Evolutionary conservation across 345 rosid species (phyloP), one percentile per base, ranked within the genome.

Genomic region (Pistacia atlantica): DNA sequence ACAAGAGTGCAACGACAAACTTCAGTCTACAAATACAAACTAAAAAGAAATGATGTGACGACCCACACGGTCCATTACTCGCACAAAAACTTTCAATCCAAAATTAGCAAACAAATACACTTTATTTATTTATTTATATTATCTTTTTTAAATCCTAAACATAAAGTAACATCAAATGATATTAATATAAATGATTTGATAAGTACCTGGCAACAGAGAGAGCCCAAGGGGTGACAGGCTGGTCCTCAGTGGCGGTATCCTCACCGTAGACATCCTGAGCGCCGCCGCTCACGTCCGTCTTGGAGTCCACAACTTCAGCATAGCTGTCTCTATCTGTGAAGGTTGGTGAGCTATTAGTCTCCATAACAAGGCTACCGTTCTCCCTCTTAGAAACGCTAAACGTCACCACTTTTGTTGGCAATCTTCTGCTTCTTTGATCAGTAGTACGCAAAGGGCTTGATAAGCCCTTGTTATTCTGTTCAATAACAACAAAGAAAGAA

Each of bases 211-310:
- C 97, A 67, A 94, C 92, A 20, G 95, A 90, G 77, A 84, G 67
- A 20, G 93, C 67, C 97, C 98, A 94, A 56, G 97, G 98, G 73
- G 95, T 94, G 71, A 91, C 89, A 55, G 87, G 86, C 83, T 86
- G 89, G 72, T 92, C 97, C 75, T 89, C 93, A 12, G 91, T 79
- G 83, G 92, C 89, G 61, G 86, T 78, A 65, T 90, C 96, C 83
- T 92, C 97, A 25, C 88, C 93, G 77, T 86, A 88, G 33, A 89
- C 80, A 54, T 94, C 93, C 77, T 77, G 86, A 60, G 87, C 91
- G 3, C 89, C 90, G n/a, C 89, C 95, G 56, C 85, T 61, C 8
- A 82, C 87, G 65, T 84, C 75, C 28, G 91, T 25, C 75, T 82
- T 87, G 66, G 89, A 33, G 76, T 80, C 89, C 85, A 77, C 90